Evolutionary conservation across 2,329 filamentous ascomycete genomes (phyloP).

Genomic region (Diaporthe vexans): DNA sequence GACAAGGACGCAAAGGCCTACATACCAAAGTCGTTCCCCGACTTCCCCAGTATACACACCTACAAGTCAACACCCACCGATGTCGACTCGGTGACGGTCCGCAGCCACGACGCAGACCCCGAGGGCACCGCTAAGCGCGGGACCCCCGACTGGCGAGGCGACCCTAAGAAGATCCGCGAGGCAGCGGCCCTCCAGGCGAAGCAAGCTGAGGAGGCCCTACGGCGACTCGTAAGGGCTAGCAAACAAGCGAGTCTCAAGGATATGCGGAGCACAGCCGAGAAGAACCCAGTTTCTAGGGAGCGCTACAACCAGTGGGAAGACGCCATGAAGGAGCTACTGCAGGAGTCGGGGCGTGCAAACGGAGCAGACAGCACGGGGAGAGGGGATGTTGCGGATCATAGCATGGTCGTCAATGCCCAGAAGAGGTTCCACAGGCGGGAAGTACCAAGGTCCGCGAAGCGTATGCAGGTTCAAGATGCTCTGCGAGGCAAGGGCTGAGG

Average conservation of each 20-base stretch:
- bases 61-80: slow-evolving; percentile 71
- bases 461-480: slow-evolving; percentile 46
- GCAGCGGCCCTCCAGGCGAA: slow-evolving; percentile 72
- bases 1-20: slow-evolving; percentile 70
- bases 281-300: slow-evolving; percentile 65
- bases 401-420: slow-evolving; percentile 75
- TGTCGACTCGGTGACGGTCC: slow-evolving; percentile 51
- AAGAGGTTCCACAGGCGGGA: slow-evolving; percentile 67
- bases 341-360: slow-evolving; percentile 45
- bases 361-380: slow-evolving; percentile 45
- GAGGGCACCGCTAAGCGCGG: slow-evolving; percentile 44
- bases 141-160: slow-evolving; percentile 53
- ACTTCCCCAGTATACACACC: slow-evolving; percentile 75
- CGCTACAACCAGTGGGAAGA: slow-evolving; percentile 73
- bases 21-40: slow-evolving; percentile 71
- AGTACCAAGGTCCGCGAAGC: slow-evolving; percentile 61
- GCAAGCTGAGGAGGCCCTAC: slow-evolving; percentile 73
- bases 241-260: slow-evolving; percentile 77
- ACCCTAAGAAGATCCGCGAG: slow-evolving; percentile 71
- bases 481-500: slow-evolving; percentile 46
- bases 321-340: slow-evolving; percentile 70
- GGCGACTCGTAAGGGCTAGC: slow-evolving; percentile 71
- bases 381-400: slow-evolving; percentile 71
- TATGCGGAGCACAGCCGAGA: slow-evolving; percentile 68
- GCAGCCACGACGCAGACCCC: slow-evolving; percentile 44